Evolutionary conservation across 129 eudicot genomes (phyloP), one percentile per base, ranked within the genome.

Genomic region (Arctium minus): DNA sequence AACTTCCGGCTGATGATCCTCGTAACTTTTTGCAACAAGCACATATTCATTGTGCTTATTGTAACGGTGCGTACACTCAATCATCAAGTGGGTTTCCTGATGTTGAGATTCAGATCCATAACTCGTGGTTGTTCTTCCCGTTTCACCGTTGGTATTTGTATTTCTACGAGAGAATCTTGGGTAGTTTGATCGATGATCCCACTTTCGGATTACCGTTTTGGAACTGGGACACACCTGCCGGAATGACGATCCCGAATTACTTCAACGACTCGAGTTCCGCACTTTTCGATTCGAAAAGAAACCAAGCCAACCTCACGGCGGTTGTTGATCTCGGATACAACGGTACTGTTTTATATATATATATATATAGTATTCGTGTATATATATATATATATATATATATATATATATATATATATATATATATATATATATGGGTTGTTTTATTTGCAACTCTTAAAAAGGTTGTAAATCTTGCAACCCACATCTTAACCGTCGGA

Each of bases 191-290:
- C 30, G 70, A 85, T 17, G 94, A 91, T 67, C 92, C 90, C 0
- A 80, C 88, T 46, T 91, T 91, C 37, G 89, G 91, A 0, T 69
- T 87, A 35, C 94, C 94, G 0, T 91, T 53, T 12, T 91, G 94
- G 94, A 87, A 85, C 76, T 91, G 91, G 91, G 94, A 91, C 33
- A 3, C 86, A 0, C 75, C 88, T 0, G 80, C 72, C 0, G 92
- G 92, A 9, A 91, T 91, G 94, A 35, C 29, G 0, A 40, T 91
- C 7, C 90, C 94, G 3, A 27, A 84, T 6, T 75, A 85, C 37
- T 91, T 75, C 46, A 56, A 89, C 1, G 75, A 85, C 13, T 70
- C 74, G 0, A 80, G 48, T 8, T 91, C 94, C 0, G 65, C 94
- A 0, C 78, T 88, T 2, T 88, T 76, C 69, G 85, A 91, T 18